These are phyloP conservation scores for Colletotrichum graminicola DNA, from an alignment of 2,329 filamentous ascomycete species.

Conservation along the genomic window DNA sequence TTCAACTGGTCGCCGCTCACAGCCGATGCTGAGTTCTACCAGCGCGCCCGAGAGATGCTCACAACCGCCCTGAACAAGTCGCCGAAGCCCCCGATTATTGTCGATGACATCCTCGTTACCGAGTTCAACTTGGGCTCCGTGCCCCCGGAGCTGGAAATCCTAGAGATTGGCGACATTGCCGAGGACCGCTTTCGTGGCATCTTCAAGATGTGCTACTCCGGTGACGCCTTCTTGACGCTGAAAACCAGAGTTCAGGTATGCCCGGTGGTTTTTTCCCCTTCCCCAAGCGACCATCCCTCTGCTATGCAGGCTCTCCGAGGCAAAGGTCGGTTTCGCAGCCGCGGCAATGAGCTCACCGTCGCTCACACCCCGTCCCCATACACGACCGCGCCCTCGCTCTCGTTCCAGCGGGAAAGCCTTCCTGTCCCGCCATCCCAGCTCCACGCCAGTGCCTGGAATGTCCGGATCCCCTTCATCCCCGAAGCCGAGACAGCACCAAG, in stretches of 20 bases:
- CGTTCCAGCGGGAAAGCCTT: slow-evolving; percentile 9
- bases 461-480: background rate
- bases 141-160: slow-evolving; percentile 93
- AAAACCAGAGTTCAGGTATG: slow-evolving; percentile 92
- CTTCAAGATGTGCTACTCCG: slow-evolving; percentile 99
- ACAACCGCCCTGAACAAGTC: slow-evolving; percentile 97
- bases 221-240: slow-evolving; percentile 94
- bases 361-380: slow-evolving; percentile 2
- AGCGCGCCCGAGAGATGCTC: slow-evolving; percentile 91
- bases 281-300: background rate
- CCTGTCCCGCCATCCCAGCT: slow-evolving; percentile 6
- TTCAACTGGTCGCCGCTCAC: slow-evolving; percentile 99
- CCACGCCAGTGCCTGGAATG: slow-evolving; percentile 34
- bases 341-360: slow-evolving; percentile 19
- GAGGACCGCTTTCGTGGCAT: slow-evolving; percentile 98
- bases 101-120: slow-evolving; percentile 98
- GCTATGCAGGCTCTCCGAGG: background rate
- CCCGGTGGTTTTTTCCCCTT: slow-evolving; percentile 39
- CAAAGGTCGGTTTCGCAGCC: slow-evolving; percentile 21
- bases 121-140: slow-evolving; percentile 97
- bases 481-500: slow-evolving; percentile 9
- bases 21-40: slow-evolving; percentile 91
- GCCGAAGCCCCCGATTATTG: slow-evolving; percentile 97
- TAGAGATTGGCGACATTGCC: slow-evolving; percentile 97
- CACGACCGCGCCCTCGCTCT: slow-evolving; percentile 6